Evolutionary conservation across 148 eudicot genomes (phyloP).

Genomic region (Silene latifolia): DNA sequence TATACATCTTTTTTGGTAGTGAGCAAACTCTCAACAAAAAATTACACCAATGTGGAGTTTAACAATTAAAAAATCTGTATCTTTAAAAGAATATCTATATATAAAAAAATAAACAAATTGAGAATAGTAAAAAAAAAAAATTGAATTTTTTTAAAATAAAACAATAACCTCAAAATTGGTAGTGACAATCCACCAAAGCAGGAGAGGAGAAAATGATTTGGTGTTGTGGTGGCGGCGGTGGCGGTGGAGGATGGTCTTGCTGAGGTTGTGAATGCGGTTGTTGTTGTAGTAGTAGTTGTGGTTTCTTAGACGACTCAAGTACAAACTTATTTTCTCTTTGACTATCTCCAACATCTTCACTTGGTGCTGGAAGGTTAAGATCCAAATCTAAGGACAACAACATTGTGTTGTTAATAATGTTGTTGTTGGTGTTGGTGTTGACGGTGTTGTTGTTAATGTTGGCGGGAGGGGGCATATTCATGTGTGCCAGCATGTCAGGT

Average conservation of each 20-base stretch:
- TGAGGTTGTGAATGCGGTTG: slow-evolving; percentile 11
- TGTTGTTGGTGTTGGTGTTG: neutral
- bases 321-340: slow-evolving; percentile 16
- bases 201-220: slow-evolving; percentile 31
- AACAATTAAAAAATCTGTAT: slow-evolving; percentile 6
- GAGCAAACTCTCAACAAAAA: slow-evolving; percentile 12
- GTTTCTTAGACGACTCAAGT: slow-evolving; percentile 31
- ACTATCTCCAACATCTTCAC: slow-evolving; percentile 22
- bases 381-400: slow-evolving; percentile 36
- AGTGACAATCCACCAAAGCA: slow-evolving; percentile 43
- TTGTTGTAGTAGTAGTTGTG: slow-evolving; percentile 14
- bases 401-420: neutral
- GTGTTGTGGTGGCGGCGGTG: slow-evolving; percentile 16
- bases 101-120: neutral
- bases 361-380: slow-evolving; percentile 42
- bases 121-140: neutral
- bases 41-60: slow-evolving; percentile 23
- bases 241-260: slow-evolving; percentile 16
- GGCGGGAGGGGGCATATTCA: neutral
- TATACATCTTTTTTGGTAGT: neutral
- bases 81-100: slow-evolving; percentile 1
- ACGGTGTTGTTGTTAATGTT: neutral
- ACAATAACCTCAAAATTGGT: slow-evolving; percentile 22
- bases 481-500: neutral
- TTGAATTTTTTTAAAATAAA: neutral